Percentiles rank a stretch among this genome's conserved stretches.
Conservation (phyloP, 2,329 filamentous ascomycete species). For the Fusarium sp. region DNA sequence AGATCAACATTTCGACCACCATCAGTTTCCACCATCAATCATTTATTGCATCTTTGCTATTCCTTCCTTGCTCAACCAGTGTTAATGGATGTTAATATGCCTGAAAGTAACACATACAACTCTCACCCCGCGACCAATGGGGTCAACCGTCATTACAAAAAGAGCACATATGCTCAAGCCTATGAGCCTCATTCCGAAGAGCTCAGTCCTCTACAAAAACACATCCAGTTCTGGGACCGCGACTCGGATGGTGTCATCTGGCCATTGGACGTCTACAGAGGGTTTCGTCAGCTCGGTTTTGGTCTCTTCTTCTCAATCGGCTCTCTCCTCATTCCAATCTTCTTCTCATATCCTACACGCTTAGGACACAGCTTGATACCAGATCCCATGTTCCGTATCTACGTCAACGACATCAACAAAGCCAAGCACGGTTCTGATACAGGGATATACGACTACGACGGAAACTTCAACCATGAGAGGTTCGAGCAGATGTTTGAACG, state of each 20-base stretch:
- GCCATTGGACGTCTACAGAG: conserved; percentile 54
- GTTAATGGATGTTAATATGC: background rate
- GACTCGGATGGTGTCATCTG: conserved; percentile 56
- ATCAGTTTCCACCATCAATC: background rate
- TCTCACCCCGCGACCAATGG: background rate
- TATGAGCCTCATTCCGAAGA: background rate
- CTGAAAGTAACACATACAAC: background rate
- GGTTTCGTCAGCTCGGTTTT: conserved; percentile 57
- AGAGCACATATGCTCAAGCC: background rate
- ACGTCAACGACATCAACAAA: conserved; percentile 54
- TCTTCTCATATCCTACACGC: conserved; percentile 59
- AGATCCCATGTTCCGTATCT: conserved; percentile 54
- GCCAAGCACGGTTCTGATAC: conserved; percentile 61
- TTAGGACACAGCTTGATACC: conserved; percentile 52
- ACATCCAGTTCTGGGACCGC: conserved; percentile 56
- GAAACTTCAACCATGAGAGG: conserved; percentile 59
- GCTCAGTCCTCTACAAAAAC: conserved; percentile 51
- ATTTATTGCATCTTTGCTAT: background rate
- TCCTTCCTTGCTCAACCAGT: background rate
- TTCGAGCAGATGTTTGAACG: conserved; percentile 64
- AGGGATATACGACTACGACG: conserved; percentile 61
- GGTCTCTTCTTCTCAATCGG: conserved; percentile 55
- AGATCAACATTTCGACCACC: background rate
- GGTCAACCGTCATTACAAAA: background rate
- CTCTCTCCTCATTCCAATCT: conserved; percentile 55